Evolutionary conservation across 176 grass and related monocot species (phyloP), one percentile per base, ranked within the genome.

Genomic region (Oryza officinalis): DNA sequence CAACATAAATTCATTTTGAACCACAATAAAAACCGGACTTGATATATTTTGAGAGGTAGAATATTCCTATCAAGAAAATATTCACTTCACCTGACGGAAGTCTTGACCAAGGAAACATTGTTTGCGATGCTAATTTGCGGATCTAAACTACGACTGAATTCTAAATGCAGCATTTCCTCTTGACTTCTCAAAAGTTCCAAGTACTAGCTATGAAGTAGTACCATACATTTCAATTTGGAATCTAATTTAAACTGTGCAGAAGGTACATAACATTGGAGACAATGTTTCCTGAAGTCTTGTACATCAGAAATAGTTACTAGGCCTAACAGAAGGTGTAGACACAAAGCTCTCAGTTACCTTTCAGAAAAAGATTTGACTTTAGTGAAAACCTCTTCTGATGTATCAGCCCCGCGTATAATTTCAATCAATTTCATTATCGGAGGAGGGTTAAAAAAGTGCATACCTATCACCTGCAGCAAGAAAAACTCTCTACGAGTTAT

Each of bases 361-460:
- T 94, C 91, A 2, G 93, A 87, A 76, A 98, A 95, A 49, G 83
- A 83, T 95, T 94, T 98, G 59, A 94, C 87, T 10, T 8, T 80
- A 63, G 64, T 43, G 72, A 98, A 95, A 79, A 95, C 87, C 66
- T 86, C 80, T 38, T 94, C 91, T 79, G 93, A 96, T 22, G 93
- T 96, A 84, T 94, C 93, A 63, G 96, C 93, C 70, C 93, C 93
- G 84, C 85, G 89, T 69, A 99, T 88, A 41, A 99, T 99, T 90
- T 96, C 96, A 76, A 99, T 83, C 90, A 96, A 22, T 81, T 94
- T 96, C 96, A 99, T 99, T 78, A 99, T 86, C 17, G 93, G 93
- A 61, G 96, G 96, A 66, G 96, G 96, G 85, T 99, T 99, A 69
- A 96, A 92, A 40, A 99, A 99, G 74, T 96, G 96, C 93, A 99